Evolutionary conservation across 169 alveolate genomes (phyloP), one percentile per base, ranked within the genome.

Genomic region (Plasmodium blacklocki): DNA sequence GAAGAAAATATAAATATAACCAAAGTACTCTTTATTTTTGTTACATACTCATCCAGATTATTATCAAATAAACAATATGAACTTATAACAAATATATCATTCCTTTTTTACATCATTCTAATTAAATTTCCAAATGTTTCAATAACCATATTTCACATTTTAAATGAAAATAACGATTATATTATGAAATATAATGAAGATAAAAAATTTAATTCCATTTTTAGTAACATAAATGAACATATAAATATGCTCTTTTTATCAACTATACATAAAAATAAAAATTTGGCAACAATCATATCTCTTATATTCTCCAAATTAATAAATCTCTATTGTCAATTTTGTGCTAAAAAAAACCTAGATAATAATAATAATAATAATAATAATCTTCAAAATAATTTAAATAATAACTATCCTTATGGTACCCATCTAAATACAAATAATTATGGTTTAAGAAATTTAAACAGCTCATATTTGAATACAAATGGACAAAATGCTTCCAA

Each of bases 1-100:
- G 94, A 89, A 56, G 94, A 89, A 54, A 92, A 91, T 60, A 89
- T 94, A 85, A 94, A 92, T 72, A 88, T 92, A 59, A 74, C 91
- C 19, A 94, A 89, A 71, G 91, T 89, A 14, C 92, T 91, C 39
- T 88, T 88, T 49, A 93, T 78, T n/a, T 94, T 94, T 76, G 92
- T 94, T 56, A 75, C 94, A 14, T 89, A 94, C 68, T 47, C 93
- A 14, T 88, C 95, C 91, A 91, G 93, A 80, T 75, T 91, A 72
- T 92, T 94, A 56, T 72, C 93, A 63, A 89, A 74, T 70, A 76
- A 93, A 66, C 80, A 86, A 43, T 91, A 88, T 88, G 96, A 92
- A 86, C 87, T 86, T 47, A 71, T 86, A 59, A 50, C 92, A 45
- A 86, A 70, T 66, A 86, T 86, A 70, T 86, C 92, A 29, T 86